These are phyloP conservation scores for Quercus lobata DNA, from an alignment of 331 rosid species.

Conservation along the genomic window DNA sequence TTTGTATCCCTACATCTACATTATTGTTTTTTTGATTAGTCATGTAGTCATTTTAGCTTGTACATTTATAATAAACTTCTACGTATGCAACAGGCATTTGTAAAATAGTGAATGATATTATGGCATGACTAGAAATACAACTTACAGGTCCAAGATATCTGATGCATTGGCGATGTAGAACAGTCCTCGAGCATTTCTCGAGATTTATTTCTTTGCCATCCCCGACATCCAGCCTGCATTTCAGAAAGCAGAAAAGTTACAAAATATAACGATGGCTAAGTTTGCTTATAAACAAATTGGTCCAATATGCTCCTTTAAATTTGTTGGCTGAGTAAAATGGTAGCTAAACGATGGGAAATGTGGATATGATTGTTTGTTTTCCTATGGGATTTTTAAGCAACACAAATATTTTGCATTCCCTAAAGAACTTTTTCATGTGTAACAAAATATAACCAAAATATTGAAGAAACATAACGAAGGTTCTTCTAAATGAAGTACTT, in stretches of 20 bases:
- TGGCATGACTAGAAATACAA: not conserved
- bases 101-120: not conserved
- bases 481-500: slow-evolving; percentile 6
- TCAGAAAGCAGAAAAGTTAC: slow-evolving; percentile 3
- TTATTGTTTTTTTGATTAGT: too few species aligned
- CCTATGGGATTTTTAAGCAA: too few species aligned
- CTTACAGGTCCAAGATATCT: slow-evolving; percentile 89
- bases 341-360: not conserved
- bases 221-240: slow-evolving; percentile 82
- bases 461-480: not conserved
- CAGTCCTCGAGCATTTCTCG: slow-evolving; percentile 59
- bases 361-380: not conserved
- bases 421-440: not conserved
- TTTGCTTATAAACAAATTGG: not conserved
- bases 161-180: slow-evolving; percentile 82
- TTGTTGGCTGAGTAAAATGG: not conserved
- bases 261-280: not conserved
- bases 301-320: not conserved
- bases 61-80: not conserved
- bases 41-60: too few species aligned
- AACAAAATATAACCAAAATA: not conserved
- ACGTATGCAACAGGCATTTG: not conserved
- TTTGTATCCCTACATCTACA: too few species aligned
- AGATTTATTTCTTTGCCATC: slow-evolving; percentile 78
- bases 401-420: not conserved